Percentiles rank a stretch among this genome's conserved stretches.
Conservation (phyloP, 129 eudicot species). For the Erigeron canadensis region DNA sequence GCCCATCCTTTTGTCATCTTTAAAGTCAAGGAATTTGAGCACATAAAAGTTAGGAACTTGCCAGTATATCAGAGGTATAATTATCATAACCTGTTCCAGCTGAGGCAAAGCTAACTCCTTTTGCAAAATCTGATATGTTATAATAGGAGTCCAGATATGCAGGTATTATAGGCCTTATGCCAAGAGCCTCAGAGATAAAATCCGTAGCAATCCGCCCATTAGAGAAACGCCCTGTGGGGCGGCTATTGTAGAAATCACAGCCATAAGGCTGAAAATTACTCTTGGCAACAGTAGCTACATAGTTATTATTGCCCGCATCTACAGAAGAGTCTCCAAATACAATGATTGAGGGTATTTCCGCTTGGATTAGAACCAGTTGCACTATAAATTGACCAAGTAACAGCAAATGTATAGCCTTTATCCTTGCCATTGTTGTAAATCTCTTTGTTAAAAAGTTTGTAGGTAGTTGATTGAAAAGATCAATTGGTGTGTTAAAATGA, state of each 20-base stretch:
- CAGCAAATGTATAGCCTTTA: constrained; percentile 28
- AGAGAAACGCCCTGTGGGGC: constrained; percentile 77
- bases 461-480: neutral
- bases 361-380: constrained; percentile 27
- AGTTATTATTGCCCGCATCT: constrained; percentile 85
- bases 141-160: constrained; percentile 73
- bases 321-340: constrained; percentile 92
- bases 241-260: constrained; percentile 62
- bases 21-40: neutral
- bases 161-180: constrained; percentile 61
- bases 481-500: neutral
- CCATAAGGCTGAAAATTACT: constrained; percentile 89
- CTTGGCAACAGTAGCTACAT: constrained; percentile 50
- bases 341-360: constrained; percentile 61
- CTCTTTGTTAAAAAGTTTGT: neutral
- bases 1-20: neutral
- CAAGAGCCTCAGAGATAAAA: constrained; percentile 77
- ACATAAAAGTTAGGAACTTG: constrained; percentile 37
- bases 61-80: constrained; percentile 66
- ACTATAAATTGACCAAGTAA: constrained; percentile 32
- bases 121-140: constrained; percentile 58
- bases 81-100: constrained; percentile 92
- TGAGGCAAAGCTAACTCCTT: constrained; percentile 92
- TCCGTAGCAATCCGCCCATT: constrained; percentile 83
- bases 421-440: constrained; percentile 5